phyloP scores from a whole-genome alignment of 2,329 filamentous ascomycete species.

The Xylariomycetidae sp. region DNA sequence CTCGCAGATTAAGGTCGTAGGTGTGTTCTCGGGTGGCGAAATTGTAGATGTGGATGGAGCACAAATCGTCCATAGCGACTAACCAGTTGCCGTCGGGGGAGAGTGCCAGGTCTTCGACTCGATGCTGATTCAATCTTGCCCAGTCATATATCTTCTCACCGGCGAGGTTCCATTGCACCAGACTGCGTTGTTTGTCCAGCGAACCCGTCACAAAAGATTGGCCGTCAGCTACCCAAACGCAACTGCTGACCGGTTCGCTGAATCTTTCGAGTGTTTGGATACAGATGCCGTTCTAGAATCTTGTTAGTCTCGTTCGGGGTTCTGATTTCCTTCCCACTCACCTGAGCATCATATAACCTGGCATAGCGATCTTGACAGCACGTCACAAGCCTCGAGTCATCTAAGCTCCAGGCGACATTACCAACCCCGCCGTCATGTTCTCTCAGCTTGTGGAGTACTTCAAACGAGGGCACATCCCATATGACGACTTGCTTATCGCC shows the following conservation, averaged over 20 bases:
- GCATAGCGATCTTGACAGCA: constrained; percentile 72
- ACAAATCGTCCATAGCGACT: constrained; percentile 67
- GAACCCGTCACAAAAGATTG: constrained; percentile 73
- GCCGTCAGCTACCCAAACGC: constrained; percentile 80
- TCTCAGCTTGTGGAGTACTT: constrained; percentile 53
- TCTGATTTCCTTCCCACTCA: constrained; percentile 35
- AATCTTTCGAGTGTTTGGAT: constrained; percentile 63
- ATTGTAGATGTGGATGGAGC: constrained; percentile 76
- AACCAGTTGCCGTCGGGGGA: constrained; percentile 75
- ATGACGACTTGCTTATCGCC: constrained; percentile 70
- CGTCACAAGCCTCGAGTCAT: constrained; percentile 78
- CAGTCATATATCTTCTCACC: constrained; percentile 60
- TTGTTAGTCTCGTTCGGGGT: constrained; percentile 9
- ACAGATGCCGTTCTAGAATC: constrained; percentile 52
- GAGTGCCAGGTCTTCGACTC: constrained; percentile 80
- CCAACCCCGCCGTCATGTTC: constrained; percentile 68
- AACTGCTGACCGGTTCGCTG: constrained; percentile 78
- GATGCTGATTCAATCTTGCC: constrained; percentile 61
- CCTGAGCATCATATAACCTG: constrained; percentile 66
- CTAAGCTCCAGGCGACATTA: constrained; percentile 85
- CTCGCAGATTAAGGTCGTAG: constrained; percentile 64
- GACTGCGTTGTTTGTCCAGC: constrained; percentile 58
- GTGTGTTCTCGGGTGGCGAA: constrained; percentile 67
- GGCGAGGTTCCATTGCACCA: constrained; percentile 65
- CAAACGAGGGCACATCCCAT: constrained; percentile 71